A percentile compares a stretch with the other conserved stretches of the same genome.
These are phyloP conservation scores for Diutina sp. DNA, from an alignment of 1,139 yeast species.

Conservation along the genomic window DNA sequence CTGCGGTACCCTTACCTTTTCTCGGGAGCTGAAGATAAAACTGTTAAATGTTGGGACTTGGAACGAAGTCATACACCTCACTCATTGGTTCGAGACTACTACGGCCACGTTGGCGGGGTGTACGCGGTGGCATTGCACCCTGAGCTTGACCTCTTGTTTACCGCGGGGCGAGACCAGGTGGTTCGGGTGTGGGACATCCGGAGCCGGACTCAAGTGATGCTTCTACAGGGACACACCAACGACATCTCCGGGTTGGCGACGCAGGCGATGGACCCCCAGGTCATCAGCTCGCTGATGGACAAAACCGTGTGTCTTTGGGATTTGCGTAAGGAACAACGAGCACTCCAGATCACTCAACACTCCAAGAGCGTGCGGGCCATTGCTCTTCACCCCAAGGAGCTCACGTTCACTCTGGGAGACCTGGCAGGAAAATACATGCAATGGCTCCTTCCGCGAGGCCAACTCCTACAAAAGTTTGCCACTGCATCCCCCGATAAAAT, in stretches of 20 bases:
- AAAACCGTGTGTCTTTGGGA: constrained; percentile 86
- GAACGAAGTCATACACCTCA: constrained; percentile 57
- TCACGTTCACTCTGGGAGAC: constrained; percentile 64
- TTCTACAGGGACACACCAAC: constrained; percentile 68
- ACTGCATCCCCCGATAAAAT: constrained; percentile 29
- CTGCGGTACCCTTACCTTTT: constrained; percentile 75
- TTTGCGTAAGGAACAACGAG: constrained; percentile 24
- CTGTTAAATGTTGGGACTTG: constrained; percentile 94
- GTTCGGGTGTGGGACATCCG: constrained; percentile 92
- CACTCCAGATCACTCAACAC: constrained; percentile 68
- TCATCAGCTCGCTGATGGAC: constrained; percentile 76
- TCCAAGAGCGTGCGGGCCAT: constrained; percentile 69
- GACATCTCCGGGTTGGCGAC: constrained; percentile 61
- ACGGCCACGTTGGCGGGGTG: constrained; percentile 89
- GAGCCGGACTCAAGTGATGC: constrained; percentile 62
- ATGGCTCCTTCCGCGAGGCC: constrained; percentile 76
- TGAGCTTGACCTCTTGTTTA: constrained; percentile 69
- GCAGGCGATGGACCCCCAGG: constrained; percentile 71
- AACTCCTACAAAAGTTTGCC: constrained; percentile 34
- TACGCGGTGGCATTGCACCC: constrained; percentile 81
- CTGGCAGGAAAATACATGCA: constrained; percentile 72
- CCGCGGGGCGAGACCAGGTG: constrained; percentile 85
- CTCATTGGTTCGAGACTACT: constrained; percentile 56
- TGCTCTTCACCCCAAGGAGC: constrained; percentile 55
- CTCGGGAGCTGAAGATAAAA: constrained; percentile 87